Percentiles rank a stretch among this genome's conserved stretches.
These are phyloP conservation scores for Elaeis oleifera DNA, from an alignment of 202 grass and related monocot species.

Conservation along the genomic window DNA sequence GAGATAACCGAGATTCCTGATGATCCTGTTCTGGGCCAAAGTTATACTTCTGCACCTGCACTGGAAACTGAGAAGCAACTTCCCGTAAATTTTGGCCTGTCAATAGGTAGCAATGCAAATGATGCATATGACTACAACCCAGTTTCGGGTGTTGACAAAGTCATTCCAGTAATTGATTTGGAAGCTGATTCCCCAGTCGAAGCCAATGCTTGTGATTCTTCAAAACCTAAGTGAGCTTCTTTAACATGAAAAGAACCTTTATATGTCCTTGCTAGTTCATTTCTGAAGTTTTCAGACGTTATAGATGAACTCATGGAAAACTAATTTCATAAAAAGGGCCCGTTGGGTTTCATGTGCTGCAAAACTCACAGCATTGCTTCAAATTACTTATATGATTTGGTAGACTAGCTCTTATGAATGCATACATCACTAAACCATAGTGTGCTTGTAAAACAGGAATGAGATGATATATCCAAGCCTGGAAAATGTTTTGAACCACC, in stretches of 20 bases:
- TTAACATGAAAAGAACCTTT: slow-evolving; percentile 11
- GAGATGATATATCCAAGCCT: slow-evolving; percentile 52
- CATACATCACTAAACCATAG: slow-evolving; percentile 9
- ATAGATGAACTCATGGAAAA: too few relatives aligned
- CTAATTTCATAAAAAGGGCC: too few relatives aligned
- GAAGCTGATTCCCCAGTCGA: slow-evolving; percentile 66
- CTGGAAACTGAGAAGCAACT: slow-evolving; percentile 36
- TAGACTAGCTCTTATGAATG: slow-evolving; percentile 4
- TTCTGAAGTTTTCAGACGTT: too few relatives aligned
- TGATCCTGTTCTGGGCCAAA: slow-evolving; percentile 38
- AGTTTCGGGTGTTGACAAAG: slow-evolving; percentile 39
- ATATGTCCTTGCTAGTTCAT: not conserved
- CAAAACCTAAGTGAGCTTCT: slow-evolving; percentile 63
- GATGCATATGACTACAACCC: slow-evolving; percentile 27
- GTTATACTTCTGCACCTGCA: slow-evolving; percentile 19
- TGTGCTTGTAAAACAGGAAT: slow-evolving; percentile 31
- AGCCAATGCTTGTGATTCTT: slow-evolving; percentile 38
- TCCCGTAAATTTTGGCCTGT: slow-evolving; percentile 37
- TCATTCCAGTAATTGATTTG: slow-evolving; percentile 73
- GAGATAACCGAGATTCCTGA: slow-evolving; percentile 65
- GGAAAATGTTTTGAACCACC: slow-evolving; percentile 52
- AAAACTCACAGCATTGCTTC: too few relatives aligned
- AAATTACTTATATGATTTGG: not conserved
- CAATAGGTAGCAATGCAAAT: slow-evolving; percentile 26
- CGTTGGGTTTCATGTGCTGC: too few relatives aligned